phyloP scores from a whole-genome alignment of 371 early-diverging fungal species.

The Rhizopus stolonifer region DNA sequence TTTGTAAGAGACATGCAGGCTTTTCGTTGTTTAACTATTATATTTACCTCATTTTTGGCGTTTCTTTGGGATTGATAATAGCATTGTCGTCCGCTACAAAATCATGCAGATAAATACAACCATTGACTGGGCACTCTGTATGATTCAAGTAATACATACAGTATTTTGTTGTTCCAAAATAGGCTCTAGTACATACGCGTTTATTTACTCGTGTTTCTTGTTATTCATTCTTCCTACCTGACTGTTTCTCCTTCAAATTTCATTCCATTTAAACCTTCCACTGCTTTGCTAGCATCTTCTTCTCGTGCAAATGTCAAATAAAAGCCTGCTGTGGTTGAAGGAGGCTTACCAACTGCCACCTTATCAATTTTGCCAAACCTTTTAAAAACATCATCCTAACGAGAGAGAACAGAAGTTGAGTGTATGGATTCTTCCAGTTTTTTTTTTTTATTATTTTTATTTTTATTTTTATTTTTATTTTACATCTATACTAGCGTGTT shows the following conservation, averaged over 20 bases:
- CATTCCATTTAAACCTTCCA: conserved; percentile 89
- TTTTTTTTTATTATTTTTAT: no score
- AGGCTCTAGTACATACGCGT: conserved; percentile 52
- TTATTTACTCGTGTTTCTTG: background rate
- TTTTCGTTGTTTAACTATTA: background rate
- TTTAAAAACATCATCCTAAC: conserved; percentile 89
- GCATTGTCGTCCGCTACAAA: conserved; percentile 76
- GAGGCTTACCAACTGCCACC: conserved; percentile 79
- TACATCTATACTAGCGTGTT: conserved; percentile 86
- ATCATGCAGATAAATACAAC: conserved; percentile 87
- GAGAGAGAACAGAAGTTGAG: background rate
- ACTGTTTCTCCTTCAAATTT: conserved; percentile 81
- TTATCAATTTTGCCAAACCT: conserved; percentile 93
- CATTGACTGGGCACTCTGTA: conserved; percentile 77
- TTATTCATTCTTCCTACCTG: conserved; percentile 40
- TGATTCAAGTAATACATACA: conserved; percentile 82
- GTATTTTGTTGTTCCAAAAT: conserved; percentile 90
- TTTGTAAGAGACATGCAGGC: no score
- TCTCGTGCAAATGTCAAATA: conserved; percentile 89
- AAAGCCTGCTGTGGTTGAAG: conserved; percentile 64
- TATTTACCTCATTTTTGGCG: conserved; percentile 47
- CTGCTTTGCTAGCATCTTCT: conserved; percentile 89
- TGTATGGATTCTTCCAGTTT: no score
- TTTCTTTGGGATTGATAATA: conserved; percentile 62
- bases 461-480: background rate